Conservation (phyloP, 331 rosid species). For the Rhamnella rubrinervis region DNA sequence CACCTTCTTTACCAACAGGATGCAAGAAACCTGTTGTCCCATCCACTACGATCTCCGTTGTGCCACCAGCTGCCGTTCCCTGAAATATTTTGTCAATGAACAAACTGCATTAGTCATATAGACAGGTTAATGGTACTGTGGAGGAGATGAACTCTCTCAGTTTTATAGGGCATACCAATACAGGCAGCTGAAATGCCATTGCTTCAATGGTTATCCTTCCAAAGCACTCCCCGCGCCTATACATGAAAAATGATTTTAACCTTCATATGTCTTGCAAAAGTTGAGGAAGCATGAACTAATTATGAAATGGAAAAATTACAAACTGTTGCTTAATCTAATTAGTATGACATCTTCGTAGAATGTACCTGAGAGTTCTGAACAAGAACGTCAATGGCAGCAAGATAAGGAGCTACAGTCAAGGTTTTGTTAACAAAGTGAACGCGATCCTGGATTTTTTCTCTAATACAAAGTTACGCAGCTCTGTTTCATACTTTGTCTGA, state of each 20-base stretch:
- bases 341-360: constrained; percentile 11
- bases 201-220: constrained; percentile 98
- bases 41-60: constrained; percentile 87
- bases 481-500: constrained; percentile 73
- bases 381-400: constrained; percentile 88
- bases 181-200: constrained; percentile 92
- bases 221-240: constrained; percentile 91
- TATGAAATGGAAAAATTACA: neutral
- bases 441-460: constrained; percentile 66
- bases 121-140: neutral
- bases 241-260: neutral
- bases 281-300: neutral
- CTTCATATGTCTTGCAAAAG: neutral
- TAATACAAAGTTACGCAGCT: constrained; percentile 64
- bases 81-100: constrained; percentile 14
- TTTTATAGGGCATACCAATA: constrained; percentile 53
- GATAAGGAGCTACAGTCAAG: constrained; percentile 85
- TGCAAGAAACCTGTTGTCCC: constrained; percentile 78
- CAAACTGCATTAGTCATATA: neutral
- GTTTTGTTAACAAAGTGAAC: constrained; percentile 94
- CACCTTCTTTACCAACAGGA: constrained; percentile 74
- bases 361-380: constrained; percentile 97
- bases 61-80: constrained; percentile 96
- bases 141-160: neutral
- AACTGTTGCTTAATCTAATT: constrained; percentile 8